These are phyloP conservation scores for Golovinomyces cichoracearum DNA, from an alignment of 2,329 filamentous ascomycete genomes.

Conservation along the genomic window DNA sequence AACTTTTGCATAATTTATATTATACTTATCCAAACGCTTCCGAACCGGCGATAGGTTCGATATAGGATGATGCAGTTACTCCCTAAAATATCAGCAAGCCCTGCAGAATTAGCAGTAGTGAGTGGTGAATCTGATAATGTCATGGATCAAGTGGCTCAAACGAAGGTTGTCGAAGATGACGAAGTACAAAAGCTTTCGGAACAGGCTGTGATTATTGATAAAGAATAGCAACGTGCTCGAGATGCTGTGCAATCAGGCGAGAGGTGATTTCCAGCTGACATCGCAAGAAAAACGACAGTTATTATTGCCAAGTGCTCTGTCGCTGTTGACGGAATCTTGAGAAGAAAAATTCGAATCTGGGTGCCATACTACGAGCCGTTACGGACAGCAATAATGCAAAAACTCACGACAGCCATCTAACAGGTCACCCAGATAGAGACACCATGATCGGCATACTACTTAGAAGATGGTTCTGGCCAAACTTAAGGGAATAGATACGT, in stretches of 20 bases:
- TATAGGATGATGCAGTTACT: not conserved
- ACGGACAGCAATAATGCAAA: not conserved
- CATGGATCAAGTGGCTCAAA: not conserved
- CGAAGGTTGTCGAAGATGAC: not conserved
- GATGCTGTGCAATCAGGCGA: not conserved
- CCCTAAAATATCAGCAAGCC: not conserved
- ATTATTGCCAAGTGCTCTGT: not conserved
- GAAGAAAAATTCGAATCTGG: not conserved
- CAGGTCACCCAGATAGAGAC: not conserved
- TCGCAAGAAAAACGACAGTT: not conserved
- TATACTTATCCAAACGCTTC: not conserved
- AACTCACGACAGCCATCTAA: not conserved
- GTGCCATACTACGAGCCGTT: not conserved
- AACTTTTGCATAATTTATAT: not conserved
- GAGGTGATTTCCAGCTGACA: not conserved
- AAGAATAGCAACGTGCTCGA: not conserved
- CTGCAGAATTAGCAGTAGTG: not conserved
- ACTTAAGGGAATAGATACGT: not conserved
- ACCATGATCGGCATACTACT: not conserved
- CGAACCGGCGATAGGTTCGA: not conserved
- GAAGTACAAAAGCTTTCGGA: not conserved
- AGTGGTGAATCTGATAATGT: too few species aligned
- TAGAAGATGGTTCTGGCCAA: not conserved
- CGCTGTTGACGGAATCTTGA: not conserved
- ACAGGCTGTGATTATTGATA: not conserved